Evolutionary conservation across 768 basidiomycete genomes (phyloP).

Genomic region (Trametes cinnabarina): DNA sequence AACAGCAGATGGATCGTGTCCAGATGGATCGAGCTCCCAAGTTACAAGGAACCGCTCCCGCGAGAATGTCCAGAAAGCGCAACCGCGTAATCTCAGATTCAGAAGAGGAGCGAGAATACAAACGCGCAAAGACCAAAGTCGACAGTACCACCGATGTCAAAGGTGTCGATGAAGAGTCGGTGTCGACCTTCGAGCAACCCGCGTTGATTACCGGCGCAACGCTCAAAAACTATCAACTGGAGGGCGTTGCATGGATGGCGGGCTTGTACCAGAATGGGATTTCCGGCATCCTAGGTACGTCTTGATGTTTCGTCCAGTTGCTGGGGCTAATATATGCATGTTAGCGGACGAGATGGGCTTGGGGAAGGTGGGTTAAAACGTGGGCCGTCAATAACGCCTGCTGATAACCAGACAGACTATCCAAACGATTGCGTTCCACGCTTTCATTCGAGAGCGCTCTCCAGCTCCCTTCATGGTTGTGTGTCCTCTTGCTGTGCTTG

Average conservation of each 20-base stretch:
- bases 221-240: conserved; percentile 88
- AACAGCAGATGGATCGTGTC: conserved; percentile 65
- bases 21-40: conserved; percentile 12
- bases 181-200: conserved; percentile 61
- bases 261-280: conserved; percentile 83
- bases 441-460: conserved; percentile 77
- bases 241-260: conserved; percentile 95
- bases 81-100: conserved; percentile 17
- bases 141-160: not conserved
- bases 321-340: conserved; percentile 14
- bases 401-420: conserved; percentile 59
- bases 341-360: conserved; percentile 94
- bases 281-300: conserved; percentile 70
- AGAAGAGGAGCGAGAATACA: conserved; percentile 17
- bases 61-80: conserved; percentile 14
- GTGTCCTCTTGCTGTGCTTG: conserved; percentile 88
- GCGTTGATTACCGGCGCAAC: conserved; percentile 78
- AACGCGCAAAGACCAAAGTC: conserved; percentile 22
- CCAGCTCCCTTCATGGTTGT: conserved; percentile 82
- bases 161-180: not conserved
- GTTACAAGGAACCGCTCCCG: not conserved
- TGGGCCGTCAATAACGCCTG: not conserved
- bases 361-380: conserved; percentile 57
- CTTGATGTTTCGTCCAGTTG: not conserved
- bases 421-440: conserved; percentile 92